Evolutionary conservation across 2,329 filamentous ascomycete genomes (phyloP), one percentile per base, ranked within the genome.

Genomic region (Aspergillus sergii): DNA sequence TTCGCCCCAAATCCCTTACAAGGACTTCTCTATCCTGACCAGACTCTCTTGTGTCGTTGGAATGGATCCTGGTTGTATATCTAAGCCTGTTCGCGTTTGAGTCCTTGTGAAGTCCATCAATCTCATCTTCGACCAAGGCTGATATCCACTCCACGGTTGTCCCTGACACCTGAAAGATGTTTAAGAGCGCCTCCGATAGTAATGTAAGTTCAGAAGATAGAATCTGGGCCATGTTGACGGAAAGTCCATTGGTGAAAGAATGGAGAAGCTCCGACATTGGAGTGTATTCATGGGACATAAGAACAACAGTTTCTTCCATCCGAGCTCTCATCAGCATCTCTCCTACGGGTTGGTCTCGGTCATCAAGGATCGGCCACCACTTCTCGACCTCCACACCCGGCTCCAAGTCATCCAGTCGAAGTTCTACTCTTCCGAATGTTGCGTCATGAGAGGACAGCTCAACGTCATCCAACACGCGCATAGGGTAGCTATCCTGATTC

Each of bases 161-260:
- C 0, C 92, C 93, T 2, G 93, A 94, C 3, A 96, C 94, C 74
- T 99, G 95, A 72, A 94, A 99, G 58, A 99, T 96, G 75, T 98
- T 96, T 66, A 98, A 81, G 43, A 98, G 87, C 32, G 91, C 89
- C 73, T 97, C 94, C 2, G 93, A 91, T 10, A 98, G 78, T n/a
- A 88, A 85, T 59, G 91, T 90, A 39, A 97, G 82, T 72, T 93
- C 91, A 2, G 88, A 87, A 0, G 93, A 91, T 60, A 97, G 84
- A 61, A 91, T 87, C 51, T 91, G 87, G 2, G 93, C 89, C 68
- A 99, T 91, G 74, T 96, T 91, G 43, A 92, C 84, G 0, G 94
- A 97, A 61, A 99, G 82, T 0, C 92, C 91, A 39, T 91, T 90
- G 45, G 88, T 88, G 75, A 98, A 97, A 7, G 89, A 88, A 72